These are phyloP conservation scores for Blastobotrys persicus DNA, from an alignment of 1,139 yeast genomes.

Conservation along the genomic window DNA sequence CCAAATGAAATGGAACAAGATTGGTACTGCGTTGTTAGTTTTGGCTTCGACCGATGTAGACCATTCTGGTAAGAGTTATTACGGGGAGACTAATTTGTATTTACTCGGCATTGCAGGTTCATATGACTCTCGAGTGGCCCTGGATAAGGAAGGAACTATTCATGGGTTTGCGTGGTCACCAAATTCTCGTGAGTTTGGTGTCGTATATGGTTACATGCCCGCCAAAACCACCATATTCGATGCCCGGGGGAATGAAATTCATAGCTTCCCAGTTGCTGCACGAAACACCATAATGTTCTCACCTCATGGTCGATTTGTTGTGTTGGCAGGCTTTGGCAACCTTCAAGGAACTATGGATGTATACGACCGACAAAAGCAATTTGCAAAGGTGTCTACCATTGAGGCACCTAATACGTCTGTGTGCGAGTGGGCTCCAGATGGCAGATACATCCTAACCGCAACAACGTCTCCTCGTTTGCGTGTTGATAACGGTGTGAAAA, in stretches of 20 bases:
- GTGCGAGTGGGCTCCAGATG: slow-evolving; percentile 99
- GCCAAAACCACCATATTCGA: slow-evolving; percentile 94
- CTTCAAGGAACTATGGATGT: slow-evolving; percentile 96
- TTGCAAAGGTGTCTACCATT: slow-evolving; percentile 72
- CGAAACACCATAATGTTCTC: slow-evolving; percentile 89
- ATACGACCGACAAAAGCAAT: slow-evolving; percentile 87
- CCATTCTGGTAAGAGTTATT: slow-evolving; percentile 87
- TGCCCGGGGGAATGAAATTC: slow-evolving; percentile 85
- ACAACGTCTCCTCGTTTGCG: slow-evolving; percentile 96
- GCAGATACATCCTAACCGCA: slow-evolving; percentile 87
- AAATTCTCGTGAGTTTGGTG: slow-evolving; percentile 94
- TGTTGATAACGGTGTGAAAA: slow-evolving; percentile 91
- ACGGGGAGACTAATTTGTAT: slow-evolving; percentile 93
- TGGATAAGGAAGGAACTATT: slow-evolving; percentile 92
- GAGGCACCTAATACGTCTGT: slow-evolving; percentile 93
- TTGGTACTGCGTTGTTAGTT: slow-evolving; percentile 92
- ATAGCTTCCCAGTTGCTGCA: slow-evolving; percentile 81
- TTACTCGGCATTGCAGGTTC: slow-evolving; percentile 89
- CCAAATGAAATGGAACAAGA: slow-evolving; percentile 85
- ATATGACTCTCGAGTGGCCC: slow-evolving; percentile 81
- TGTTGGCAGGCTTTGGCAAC: slow-evolving; percentile 97
- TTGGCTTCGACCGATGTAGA: slow-evolving; percentile 96
- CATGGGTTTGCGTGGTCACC: slow-evolving; percentile 99
- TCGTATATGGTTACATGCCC: slow-evolving; percentile 97
- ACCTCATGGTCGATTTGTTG: slow-evolving; percentile 87